Base-by-base conservation (phyloP, 108 stramenopile genomes). In the Skeletonema tropicum region DNA sequence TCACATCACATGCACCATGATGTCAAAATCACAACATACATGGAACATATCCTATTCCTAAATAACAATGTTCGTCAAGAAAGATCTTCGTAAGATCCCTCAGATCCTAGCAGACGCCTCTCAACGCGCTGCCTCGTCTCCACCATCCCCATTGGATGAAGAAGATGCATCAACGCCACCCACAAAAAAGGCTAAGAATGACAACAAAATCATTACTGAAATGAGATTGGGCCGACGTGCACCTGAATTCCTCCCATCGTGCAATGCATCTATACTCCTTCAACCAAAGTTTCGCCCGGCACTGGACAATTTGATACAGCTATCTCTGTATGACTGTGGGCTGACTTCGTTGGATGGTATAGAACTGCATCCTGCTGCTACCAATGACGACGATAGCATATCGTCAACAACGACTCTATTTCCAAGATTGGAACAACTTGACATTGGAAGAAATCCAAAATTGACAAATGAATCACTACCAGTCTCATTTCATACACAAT, bases 21-120 rank as follows among this genome's bases (percentile, higher is more conserved):
- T n/a, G 45, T 46, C 13, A n/a, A 3, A 2, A n/a, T n/a, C 45
- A 49, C 21, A 21, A 19, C 48, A 21, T n/a, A n/a, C n/a, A n/a
- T n/a, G n/a, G n/a, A n/a, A n/a, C n/a, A n/a, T n/a, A n/a, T 29
- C 26, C 26, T 29, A 29, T 3, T 6, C 9, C 52, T 55, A 55
- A 23, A 23, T 23, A 55, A 66, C 14, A 38, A 90, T 90, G 89
- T 90, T 90, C 61, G 75, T 90, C 63, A 90, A 90, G 42, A 90
- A 90, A 68, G 89, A 90, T 58, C 57, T 86, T 41, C 85, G 89
- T 30, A 90, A 90, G 74, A 87, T 90, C 11, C 87, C 87, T 21
- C 76, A 75, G 42, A 90, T 90, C 74, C 45, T 90, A 23, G 63
- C 71, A 14, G 89, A 90, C 58, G 89, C 87, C 55, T 57, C 61